Percentiles rank a stretch among this genome's conserved stretches.
phyloP scores from a whole-genome alignment of 2,329 filamentous ascomycete species.

The Elsinoe perseae region DNA sequence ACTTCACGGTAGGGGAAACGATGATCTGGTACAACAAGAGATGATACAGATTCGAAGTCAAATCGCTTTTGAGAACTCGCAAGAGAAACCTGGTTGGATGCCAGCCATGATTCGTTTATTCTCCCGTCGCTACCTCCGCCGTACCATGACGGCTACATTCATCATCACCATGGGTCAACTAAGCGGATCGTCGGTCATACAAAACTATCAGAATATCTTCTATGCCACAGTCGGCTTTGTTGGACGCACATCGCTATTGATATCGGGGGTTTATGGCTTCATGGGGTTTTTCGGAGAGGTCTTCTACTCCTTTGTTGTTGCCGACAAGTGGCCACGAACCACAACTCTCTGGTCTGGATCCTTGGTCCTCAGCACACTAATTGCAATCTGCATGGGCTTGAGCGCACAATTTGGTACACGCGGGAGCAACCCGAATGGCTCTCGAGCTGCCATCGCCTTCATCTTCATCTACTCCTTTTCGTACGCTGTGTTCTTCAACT shows the following conservation, averaged over 20 bases:
- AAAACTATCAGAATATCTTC: constrained; percentile 34
- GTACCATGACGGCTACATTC: constrained; percentile 29
- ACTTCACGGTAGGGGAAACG: constrained; percentile 22
- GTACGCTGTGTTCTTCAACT: constrained; percentile 36
- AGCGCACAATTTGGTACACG: constrained; percentile 25
- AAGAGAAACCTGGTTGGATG: neutral
- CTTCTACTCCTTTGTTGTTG: constrained; percentile 28
- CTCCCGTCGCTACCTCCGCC: constrained; percentile 25
- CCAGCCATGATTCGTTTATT: constrained; percentile 24
- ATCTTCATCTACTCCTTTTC: constrained; percentile 34
- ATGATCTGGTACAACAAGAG: constrained; percentile 23
- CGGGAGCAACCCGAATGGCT: constrained; percentile 23
- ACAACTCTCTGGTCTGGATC: constrained; percentile 28
- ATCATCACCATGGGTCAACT: constrained; percentile 32
- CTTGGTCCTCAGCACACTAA: constrained; percentile 24
- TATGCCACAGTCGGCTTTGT: constrained; percentile 31
- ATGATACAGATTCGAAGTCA: constrained; percentile 28
- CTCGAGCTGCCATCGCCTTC: constrained; percentile 31
- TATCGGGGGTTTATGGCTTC: constrained; percentile 32
- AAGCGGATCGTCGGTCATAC: constrained; percentile 32
- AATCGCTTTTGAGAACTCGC: constrained; percentile 25
- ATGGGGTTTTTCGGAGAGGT: constrained; percentile 33
- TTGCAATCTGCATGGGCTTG: constrained; percentile 22
- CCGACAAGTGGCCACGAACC: constrained; percentile 31
- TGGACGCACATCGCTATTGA: constrained; percentile 29